Evolutionary conservation across 352 stramenopile genomes (phyloP), one percentile per base, ranked within the genome.

Genomic region (Globisporangium parvum): DNA sequence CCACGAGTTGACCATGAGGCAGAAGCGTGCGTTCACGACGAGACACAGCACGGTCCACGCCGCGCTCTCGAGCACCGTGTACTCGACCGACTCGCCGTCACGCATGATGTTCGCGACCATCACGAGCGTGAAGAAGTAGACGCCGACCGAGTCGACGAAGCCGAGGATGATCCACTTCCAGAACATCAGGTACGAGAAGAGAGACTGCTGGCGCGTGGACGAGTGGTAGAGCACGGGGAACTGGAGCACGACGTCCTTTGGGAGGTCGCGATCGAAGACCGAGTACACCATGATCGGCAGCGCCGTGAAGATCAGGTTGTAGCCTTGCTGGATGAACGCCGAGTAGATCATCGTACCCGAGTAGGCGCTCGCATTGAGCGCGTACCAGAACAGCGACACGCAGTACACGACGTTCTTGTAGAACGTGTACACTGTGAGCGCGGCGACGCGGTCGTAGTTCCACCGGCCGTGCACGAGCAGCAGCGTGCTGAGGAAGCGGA

Each of bases 231-330:
- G 49, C 40, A 60, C 65, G 11, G 85, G 85, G 24, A 79, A 87
- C 33, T 85, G 57, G 20, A 91, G 55, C 9, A 82, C 70, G 0
- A 87, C 71, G 4, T 88, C 58, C 52, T 81, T 85, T 0, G 79
- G 81, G 6, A 95, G 37, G 63, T 95, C 85, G 26, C 74, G 77
- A 51, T 96, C 88, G 44, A 90, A 84, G 3, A 88, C 85, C 9
- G 82, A 88, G 54, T 84, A 90, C 0, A 85, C 69, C 26, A 94
- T 67, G 60, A 98, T 98, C 3, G 97, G 96, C 21, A 98, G 64
- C 35, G 86, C 76, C 0, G 91, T 98, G 60, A 95, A 97, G 47
- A 98, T 83, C 48, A 99, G 87, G 65, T 98, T 99, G 67, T 98
- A 98, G 24, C 92, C 74, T 52, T 95, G 85, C 56, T 95, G 88